Evolutionary conservation across 2,329 filamentous ascomycete species (phyloP).

Genomic region (Trichoderma harzianum): DNA sequence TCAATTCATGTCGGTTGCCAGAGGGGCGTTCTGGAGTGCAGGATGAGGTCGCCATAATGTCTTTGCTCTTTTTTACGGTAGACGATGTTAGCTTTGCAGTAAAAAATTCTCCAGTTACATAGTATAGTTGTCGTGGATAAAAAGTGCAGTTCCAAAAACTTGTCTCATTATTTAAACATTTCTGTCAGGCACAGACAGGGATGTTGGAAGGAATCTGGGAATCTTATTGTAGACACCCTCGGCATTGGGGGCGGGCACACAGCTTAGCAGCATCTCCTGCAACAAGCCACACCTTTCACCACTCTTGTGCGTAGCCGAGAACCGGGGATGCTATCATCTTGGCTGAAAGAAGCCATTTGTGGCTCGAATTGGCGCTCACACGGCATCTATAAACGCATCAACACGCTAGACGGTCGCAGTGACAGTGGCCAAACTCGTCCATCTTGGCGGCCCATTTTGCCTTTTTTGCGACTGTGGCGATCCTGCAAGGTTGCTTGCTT

Average conservation of each 20-base stretch:
- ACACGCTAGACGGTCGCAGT: conserved; percentile 3
- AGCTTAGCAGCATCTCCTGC: conserved; percentile 9
- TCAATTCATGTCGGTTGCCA: background rate
- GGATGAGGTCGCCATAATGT: background rate
- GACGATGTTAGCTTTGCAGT: background rate
- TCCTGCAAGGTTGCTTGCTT: conserved; percentile 13
- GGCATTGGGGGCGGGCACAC: conserved; percentile 14
- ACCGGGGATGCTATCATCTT: background rate
- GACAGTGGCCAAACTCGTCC: background rate
- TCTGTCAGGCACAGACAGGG: background rate
- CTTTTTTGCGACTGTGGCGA: conserved; percentile 11
- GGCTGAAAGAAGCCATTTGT: background rate
- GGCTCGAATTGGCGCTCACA: background rate
- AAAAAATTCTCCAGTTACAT: background rate
- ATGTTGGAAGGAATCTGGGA: conserved; percentile 13
- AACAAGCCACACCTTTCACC: conserved; percentile 7
- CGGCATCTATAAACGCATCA: background rate
- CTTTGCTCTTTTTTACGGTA: background rate
- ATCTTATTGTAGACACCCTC: conserved; percentile 7
- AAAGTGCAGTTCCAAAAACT: background rate
- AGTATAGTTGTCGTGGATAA: background rate
- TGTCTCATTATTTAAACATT: conserved; percentile 1
- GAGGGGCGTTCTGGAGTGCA: background rate
- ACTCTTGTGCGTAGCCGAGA: background rate
- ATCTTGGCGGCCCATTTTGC: conserved; percentile 16